Conservation (phyloP, 2,329 filamentous ascomycete species). For the Pseudocercospora macadamiae region DNA sequence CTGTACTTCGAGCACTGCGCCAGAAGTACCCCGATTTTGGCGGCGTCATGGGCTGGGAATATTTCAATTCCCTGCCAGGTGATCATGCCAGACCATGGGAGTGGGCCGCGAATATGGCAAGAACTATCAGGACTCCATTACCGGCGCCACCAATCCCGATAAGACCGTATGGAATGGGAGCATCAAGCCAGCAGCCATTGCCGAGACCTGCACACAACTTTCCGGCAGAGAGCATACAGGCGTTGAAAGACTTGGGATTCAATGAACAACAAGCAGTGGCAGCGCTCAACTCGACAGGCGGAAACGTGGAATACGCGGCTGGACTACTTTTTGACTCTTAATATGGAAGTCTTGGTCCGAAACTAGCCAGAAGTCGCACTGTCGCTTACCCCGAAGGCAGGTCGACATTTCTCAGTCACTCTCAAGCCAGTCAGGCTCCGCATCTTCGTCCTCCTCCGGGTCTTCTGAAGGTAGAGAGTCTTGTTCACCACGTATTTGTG, state of each 20-base stretch:
- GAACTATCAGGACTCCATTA: constrained; percentile 40
- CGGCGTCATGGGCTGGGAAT: constrained; percentile 94
- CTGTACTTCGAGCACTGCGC: constrained; percentile 60
- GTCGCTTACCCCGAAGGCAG: not conserved
- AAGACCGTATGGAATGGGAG: constrained; percentile 32
- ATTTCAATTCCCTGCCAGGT: constrained; percentile 78
- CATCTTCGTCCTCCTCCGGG: constrained; percentile 64
- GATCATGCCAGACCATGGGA: constrained; percentile 68
- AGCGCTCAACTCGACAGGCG: constrained; percentile 53
- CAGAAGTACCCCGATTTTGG: constrained; percentile 71
- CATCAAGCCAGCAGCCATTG: constrained; percentile 29
- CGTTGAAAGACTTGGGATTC: constrained; percentile 51
- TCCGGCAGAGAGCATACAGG: constrained; percentile 46
- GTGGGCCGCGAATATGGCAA: constrained; percentile 73
- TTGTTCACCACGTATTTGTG: constrained; percentile 43
- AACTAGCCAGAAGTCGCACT: too few relatives aligned
- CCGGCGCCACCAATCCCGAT: constrained; percentile 37
- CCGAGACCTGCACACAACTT: constrained; percentile 41
- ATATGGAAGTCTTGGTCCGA: too few relatives aligned
- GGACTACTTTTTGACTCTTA: constrained; percentile 53
- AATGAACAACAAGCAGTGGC: constrained; percentile 50
- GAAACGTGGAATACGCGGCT: constrained; percentile 54
- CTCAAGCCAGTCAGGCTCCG: constrained; percentile 65
- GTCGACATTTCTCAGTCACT: constrained; percentile 28
- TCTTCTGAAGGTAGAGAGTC: constrained; percentile 63